These are phyloP conservation scores for Termitomyces heimii DNA, from an alignment of 768 basidiomycete species.

Conservation along the genomic window DNA sequence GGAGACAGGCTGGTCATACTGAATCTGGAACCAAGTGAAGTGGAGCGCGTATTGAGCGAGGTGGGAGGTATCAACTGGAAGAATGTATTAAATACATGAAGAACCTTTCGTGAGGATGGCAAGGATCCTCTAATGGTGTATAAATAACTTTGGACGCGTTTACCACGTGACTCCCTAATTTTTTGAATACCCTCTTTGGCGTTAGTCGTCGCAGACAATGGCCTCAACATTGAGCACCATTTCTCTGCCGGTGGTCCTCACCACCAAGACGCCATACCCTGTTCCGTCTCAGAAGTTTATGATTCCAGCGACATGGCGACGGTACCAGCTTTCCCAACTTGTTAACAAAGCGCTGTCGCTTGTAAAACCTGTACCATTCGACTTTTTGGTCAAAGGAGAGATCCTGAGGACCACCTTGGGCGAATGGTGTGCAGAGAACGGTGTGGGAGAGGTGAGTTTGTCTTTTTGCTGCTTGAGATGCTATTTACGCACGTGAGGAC, in stretches of 20 bases:
- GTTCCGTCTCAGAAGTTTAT: conserved; percentile 88
- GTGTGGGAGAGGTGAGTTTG: conserved; percentile 58
- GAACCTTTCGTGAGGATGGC: no score
- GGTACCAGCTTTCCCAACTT: conserved; percentile 96
- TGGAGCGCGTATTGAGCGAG: conserved; percentile 80
- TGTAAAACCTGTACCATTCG: conserved; percentile 77
- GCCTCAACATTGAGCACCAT: conserved; percentile 9
- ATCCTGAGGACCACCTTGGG: conserved; percentile 66
- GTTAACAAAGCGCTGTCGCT: conserved; percentile 89
- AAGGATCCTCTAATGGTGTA: no score
- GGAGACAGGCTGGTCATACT: conserved; percentile 69
- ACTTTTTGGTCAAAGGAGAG: conserved; percentile 85
- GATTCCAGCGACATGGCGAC: conserved; percentile 84
- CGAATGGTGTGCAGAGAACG: conserved; percentile 70
- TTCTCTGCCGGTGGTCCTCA: conserved; percentile 62
- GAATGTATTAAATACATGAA: conserved; percentile 33
- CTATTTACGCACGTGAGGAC: not conserved
- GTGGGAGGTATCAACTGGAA: conserved; percentile 69
- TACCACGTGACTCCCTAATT: not conserved
- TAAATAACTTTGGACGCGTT: not conserved
- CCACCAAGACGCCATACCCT: conserved; percentile 65
- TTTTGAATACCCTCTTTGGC: not conserved
- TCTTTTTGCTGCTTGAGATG: not conserved
- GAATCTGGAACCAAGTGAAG: conserved; percentile 81
- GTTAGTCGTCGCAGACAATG: not conserved